Evolutionary conservation across 768 basidiomycete genomes (phyloP).

Genomic region (Megacollybia marginata): DNA sequence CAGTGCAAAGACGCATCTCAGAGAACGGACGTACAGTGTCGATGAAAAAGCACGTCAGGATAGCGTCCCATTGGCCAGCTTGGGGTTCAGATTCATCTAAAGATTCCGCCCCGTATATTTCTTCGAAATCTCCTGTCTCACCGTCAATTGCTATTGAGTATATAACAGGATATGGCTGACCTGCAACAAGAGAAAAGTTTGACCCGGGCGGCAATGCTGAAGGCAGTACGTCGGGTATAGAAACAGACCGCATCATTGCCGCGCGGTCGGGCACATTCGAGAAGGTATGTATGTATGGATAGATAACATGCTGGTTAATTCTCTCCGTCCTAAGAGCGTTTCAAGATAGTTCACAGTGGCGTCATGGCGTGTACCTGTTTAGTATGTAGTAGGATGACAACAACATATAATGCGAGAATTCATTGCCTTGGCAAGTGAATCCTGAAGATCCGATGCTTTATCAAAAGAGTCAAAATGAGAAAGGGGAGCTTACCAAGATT

Average conservation of each 20-base stretch:
- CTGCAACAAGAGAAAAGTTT: slow-evolving; percentile 41
- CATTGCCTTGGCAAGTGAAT: slow-evolving; percentile 52
- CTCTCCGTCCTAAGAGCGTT: slow-evolving; percentile 31
- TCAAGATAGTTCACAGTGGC: not conserved
- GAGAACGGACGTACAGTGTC: slow-evolving; percentile 46
- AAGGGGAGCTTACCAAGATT: slow-evolving; percentile 18
- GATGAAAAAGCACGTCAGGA: slow-evolving; percentile 63
- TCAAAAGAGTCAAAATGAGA: no score
- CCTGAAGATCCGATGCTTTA: slow-evolving; percentile 17
- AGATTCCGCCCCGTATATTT: slow-evolving; percentile 67
- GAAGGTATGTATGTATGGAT: slow-evolving; percentile 63
- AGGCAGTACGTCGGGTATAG: slow-evolving; percentile 58
- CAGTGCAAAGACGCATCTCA: slow-evolving; percentile 92
- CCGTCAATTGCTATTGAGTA: no score
- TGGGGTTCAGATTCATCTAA: slow-evolving; percentile 52
- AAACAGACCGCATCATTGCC: slow-evolving; percentile 42
- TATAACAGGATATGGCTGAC: slow-evolving; percentile 45
- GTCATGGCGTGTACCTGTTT: not conserved
- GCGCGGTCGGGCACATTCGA: slow-evolving; percentile 53
- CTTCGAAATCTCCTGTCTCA: slow-evolving; percentile 74
- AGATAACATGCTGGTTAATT: slow-evolving; percentile 41
- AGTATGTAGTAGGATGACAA: slow-evolving; percentile 53
- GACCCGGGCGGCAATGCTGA: slow-evolving; percentile 21
- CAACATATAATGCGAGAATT: slow-evolving; percentile 61
- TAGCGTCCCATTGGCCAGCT: slow-evolving; percentile 75